A percentile compares a stretch with the other conserved stretches of the same genome.
Conservation (phyloP, 352 stramenopile species). For the Phytophthora litchii region DNA sequence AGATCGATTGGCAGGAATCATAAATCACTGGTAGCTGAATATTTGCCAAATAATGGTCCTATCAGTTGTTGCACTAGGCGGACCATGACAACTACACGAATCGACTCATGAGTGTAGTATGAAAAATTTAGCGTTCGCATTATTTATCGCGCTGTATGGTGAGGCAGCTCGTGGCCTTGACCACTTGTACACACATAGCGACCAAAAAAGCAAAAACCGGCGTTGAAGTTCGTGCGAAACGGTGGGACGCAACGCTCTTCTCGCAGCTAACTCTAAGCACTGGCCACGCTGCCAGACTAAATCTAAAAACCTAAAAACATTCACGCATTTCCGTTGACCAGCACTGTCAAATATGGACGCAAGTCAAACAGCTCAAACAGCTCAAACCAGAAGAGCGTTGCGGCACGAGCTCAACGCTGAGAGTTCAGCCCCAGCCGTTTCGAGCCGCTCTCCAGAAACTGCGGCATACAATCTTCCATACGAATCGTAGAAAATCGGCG, state of each 20-base stretch:
- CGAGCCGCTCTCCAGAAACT: conserved; percentile 15
- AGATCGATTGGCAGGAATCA: conserved; percentile 22
- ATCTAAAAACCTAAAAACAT: too few relatives aligned
- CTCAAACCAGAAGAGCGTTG: conserved; percentile 4
- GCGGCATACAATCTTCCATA: conserved; percentile 17
- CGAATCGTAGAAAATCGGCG: conserved; percentile 11
- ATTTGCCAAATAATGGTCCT: too few relatives aligned
- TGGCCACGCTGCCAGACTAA: not conserved
- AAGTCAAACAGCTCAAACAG: not conserved
- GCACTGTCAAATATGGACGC: conserved; percentile 4
- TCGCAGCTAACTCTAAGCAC: not conserved
- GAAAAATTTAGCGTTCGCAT: too few relatives aligned
- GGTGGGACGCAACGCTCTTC: conserved; percentile 16
- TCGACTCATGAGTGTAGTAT: too few relatives aligned
- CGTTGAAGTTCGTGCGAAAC: conserved; percentile 25
- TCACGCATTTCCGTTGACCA: conserved; percentile 17
- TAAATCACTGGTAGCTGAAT: too few relatives aligned
- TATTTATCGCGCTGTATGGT: too few relatives aligned
- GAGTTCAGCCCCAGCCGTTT: conserved; percentile 22
- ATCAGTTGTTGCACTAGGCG: too few relatives aligned
- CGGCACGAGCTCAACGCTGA: conserved; percentile 2
- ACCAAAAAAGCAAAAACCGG: too few relatives aligned
- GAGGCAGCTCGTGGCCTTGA: too few relatives aligned
- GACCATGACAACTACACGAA: too few relatives aligned
- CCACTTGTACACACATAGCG: too few relatives aligned